Evolutionary conservation across 78 protist genomes (phyloP), one percentile per base, ranked within the genome.

Genomic region (Dictyostelium brefeldianum): DNA sequence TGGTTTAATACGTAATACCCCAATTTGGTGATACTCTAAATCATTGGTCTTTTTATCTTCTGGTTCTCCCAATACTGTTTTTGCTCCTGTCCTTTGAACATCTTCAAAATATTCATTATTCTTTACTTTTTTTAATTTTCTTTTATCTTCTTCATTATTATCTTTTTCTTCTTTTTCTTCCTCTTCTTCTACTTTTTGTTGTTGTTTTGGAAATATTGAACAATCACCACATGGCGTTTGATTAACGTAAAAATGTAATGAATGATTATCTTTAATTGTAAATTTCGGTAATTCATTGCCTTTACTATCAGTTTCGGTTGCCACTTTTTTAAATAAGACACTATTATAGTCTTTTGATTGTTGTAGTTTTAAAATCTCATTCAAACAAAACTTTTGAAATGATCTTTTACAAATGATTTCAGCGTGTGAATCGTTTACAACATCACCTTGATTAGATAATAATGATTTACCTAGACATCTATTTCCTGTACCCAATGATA

Each of bases 141-240:
- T 51, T n/a, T 84, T 47, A 43, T 29, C 2, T 29, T 84, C 81
- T 11, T 74, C 67, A 5, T 51, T 17, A 17, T 53, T 4, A 27
- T 70, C 15, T 2, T 59, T 1, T 75, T 62, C 41, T 48, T 75
- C 7, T 20, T 54, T 4, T 43, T 36, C 59, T 31, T 47, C n/a
- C 18, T 46, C 1, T 46, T 41, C 54, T 25, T n/a, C 9, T 54
- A 31, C 10, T 46, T 9, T 0, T 9, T 70, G 73, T 17, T 0
- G 10, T 53, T 25, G 36, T 7, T n/a, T 27, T 50, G 92, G 83
- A 22, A 51, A 87, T 46, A 87, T 87, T 48, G 92, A 87, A 64
- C 92, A 87, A 77, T 87, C 92, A 8, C 92, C 92, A 84, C 92
- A 87, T 18, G 92, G 92, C 12, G 92, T 77, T 18, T 87, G 92